phyloP scores from a whole-genome alignment of 2,329 filamentous ascomycete genomes.

The Hymenoscyphus fructigenus region DNA sequence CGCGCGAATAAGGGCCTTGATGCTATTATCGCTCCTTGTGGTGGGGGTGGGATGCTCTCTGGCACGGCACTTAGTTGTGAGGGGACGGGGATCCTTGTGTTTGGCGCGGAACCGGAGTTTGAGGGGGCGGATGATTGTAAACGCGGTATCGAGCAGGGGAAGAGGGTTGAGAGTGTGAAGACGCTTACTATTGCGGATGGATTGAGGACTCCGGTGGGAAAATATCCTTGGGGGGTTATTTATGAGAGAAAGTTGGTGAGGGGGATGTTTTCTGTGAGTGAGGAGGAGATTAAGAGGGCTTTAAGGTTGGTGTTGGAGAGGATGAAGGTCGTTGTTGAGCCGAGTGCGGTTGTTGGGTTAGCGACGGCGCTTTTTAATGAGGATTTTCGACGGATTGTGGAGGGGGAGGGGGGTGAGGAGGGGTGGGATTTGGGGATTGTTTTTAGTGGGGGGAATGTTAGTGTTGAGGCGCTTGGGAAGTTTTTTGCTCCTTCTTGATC shows the following conservation, averaged over 20 bases:
- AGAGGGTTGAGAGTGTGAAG: conserved; percentile 66
- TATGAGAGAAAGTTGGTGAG: conserved; percentile 67
- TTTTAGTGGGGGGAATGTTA: conserved; percentile 61
- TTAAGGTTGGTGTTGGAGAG: conserved; percentile 79
- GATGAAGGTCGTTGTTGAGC: conserved; percentile 89
- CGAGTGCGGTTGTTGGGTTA: conserved; percentile 79
- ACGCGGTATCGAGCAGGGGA: conserved; percentile 63
- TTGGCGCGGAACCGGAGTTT: conserved; percentile 81
- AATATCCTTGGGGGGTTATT: conserved; percentile 74
- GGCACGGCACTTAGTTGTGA: conserved; percentile 77
- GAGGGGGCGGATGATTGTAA: conserved; percentile 82
- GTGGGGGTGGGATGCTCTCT: conserved; percentile 84
- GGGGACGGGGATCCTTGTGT: conserved; percentile 71
- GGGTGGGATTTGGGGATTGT: conserved; percentile 72
- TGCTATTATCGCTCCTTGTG: conserved; percentile 78
- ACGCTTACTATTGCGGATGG: conserved; percentile 87
- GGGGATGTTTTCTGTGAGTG: conserved; percentile 71
- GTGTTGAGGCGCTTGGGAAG: conserved; percentile 51
- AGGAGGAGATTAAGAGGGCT: conserved; percentile 77
- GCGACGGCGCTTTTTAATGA: conserved; percentile 84
- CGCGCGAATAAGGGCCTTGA: conserved; percentile 49
- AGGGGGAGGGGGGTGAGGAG: conserved; percentile 65
- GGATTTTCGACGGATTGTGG: conserved; percentile 71
- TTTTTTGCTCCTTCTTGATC: conserved; percentile 37
- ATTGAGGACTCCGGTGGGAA: conserved; percentile 77